A percentile compares a stretch with the other conserved stretches of the same genome.
phyloP scores from a whole-genome alignment of 352 stramenopile species.

The Phytophthora hibernalis region DNA sequence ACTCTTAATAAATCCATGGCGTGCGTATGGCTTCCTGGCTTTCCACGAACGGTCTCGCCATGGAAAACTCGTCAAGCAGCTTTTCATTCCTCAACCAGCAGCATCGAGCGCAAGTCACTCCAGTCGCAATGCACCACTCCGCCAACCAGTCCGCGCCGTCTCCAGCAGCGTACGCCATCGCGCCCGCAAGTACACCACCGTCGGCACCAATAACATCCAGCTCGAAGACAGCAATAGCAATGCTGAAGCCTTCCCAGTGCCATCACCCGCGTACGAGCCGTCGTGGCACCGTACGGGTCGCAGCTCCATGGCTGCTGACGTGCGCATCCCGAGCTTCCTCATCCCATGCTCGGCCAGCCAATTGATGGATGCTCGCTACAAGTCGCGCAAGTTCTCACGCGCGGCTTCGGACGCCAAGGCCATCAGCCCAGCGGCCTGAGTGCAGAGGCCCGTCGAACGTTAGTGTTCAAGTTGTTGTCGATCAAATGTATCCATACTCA shows the following conservation, averaged over 20 bases:
- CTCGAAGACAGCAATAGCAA: constrained; percentile 10
- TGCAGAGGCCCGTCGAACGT: neutral
- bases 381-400: constrained; percentile 32
- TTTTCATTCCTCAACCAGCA: constrained; percentile 27
- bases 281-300: constrained; percentile 30
- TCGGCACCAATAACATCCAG: neutral
- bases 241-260: neutral
- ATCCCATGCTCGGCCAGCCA: constrained; percentile 60
- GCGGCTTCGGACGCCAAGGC: neutral
- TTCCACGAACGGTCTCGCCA: constrained; percentile 21
- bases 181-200: constrained; percentile 22
- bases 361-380: constrained; percentile 67
- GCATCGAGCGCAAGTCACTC: constrained; percentile 11
- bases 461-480: constrained; percentile 6
- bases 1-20: constrained; percentile 25
- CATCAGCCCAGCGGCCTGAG: constrained; percentile 28
- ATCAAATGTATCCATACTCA: constrained; percentile 12
- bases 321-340: constrained; percentile 64
- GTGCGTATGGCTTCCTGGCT: constrained; percentile 31
- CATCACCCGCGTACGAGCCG: constrained; percentile 23
- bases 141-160: constrained; percentile 25
- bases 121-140: constrained; percentile 26
- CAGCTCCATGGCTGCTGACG: constrained; percentile 45
- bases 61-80: constrained; percentile 7
- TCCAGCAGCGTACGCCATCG: constrained; percentile 20